Evolutionary conservation across 2,329 filamentous ascomycete species (phyloP).

Genomic region (Aspergillus clavatus): DNA sequence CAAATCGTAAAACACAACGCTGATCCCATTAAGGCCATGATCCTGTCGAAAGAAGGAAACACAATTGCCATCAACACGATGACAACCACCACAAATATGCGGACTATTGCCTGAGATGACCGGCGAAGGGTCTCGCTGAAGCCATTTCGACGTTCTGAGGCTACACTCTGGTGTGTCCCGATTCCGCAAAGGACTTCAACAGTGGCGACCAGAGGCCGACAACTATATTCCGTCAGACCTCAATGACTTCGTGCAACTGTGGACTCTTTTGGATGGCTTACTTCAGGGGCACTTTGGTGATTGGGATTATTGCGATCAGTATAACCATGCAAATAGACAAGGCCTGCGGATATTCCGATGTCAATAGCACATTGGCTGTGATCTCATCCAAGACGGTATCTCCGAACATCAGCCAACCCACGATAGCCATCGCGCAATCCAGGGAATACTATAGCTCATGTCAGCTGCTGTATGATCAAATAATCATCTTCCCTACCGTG

Average conservation of each 20-base stretch:
- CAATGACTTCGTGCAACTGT: too few species aligned
- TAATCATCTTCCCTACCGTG: slow-evolving; percentile 53
- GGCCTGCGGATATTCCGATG: slow-evolving; percentile 65
- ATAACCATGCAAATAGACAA: slow-evolving; percentile 76
- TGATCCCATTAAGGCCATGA: slow-evolving; percentile 87
- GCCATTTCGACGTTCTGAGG: slow-evolving; percentile 21
- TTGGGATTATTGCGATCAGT: slow-evolving; percentile 85
- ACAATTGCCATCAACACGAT: slow-evolving; percentile 72
- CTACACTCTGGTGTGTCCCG: slow-evolving; percentile 46
- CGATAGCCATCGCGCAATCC: slow-evolving; percentile 74
- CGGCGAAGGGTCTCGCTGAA: slow-evolving; percentile 49
- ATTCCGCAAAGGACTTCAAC: slow-evolving; percentile 76
- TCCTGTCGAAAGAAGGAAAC: slow-evolving; percentile 76
- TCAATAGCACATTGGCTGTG: slow-evolving; percentile 80
- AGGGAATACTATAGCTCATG: slow-evolving; percentile 58
- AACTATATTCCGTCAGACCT: slow-evolving; percentile 40
- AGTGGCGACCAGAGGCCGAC: slow-evolving; percentile 80
- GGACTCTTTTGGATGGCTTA: too few species aligned
- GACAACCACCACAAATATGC: slow-evolving; percentile 61
- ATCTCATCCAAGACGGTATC: slow-evolving; percentile 82
- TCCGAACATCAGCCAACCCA: slow-evolving; percentile 91
- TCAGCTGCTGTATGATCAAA: slow-evolving; percentile 9
- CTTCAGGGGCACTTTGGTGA: slow-evolving; percentile 93
- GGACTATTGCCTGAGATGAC: slow-evolving; percentile 56
- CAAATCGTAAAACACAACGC: slow-evolving; percentile 92